These are phyloP conservation scores for Psilocybe cubensis DNA, from an alignment of 768 basidiomycete species.

Conservation along the genomic window DNA sequence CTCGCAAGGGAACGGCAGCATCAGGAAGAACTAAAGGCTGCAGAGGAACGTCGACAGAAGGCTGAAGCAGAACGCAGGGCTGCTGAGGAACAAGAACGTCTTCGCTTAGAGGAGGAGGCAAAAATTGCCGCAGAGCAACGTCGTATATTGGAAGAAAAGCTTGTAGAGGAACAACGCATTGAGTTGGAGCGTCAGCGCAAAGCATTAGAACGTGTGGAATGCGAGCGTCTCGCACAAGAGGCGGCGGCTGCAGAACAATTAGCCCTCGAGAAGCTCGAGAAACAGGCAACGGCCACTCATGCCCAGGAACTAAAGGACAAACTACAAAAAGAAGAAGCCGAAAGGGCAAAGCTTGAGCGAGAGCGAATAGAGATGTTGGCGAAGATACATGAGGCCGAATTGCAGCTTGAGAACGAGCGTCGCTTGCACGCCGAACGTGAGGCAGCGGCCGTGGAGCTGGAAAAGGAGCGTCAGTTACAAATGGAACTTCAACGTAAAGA, in stretches of 20 bases:
- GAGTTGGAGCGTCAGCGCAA: slow-evolving; percentile 30
- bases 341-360: slow-evolving; percentile 32
- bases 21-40: slow-evolving; percentile 38
- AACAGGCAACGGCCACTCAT: slow-evolving; percentile 17
- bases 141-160: slow-evolving; percentile 30
- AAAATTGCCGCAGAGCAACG: slow-evolving; percentile 28
- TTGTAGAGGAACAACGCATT: slow-evolving; percentile 31
- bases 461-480: slow-evolving; percentile 23
- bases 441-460: slow-evolving; percentile 21
- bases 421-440: slow-evolving; percentile 30
- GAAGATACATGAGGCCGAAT: slow-evolving; percentile 35
- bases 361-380: slow-evolving; percentile 37
- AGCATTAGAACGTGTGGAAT: slow-evolving; percentile 29
- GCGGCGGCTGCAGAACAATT: slow-evolving; percentile 26
- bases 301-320: slow-evolving; percentile 23
- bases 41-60: slow-evolving; percentile 30
- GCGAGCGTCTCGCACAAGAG: slow-evolving; percentile 28
- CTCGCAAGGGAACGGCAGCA: slow-evolving; percentile 44
- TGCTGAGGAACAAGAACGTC: slow-evolving; percentile 38
- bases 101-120: slow-evolving; percentile 35
- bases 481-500: slow-evolving; percentile 27
- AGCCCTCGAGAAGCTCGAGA: slow-evolving; percentile 26
- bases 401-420: slow-evolving; percentile 34
- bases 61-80: slow-evolving; percentile 38
- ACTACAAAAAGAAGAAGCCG: slow-evolving; percentile 34